These are phyloP conservation scores for Madurella fahalii DNA, from an alignment of 2,329 filamentous ascomycete species.

Conservation along the genomic window DNA sequence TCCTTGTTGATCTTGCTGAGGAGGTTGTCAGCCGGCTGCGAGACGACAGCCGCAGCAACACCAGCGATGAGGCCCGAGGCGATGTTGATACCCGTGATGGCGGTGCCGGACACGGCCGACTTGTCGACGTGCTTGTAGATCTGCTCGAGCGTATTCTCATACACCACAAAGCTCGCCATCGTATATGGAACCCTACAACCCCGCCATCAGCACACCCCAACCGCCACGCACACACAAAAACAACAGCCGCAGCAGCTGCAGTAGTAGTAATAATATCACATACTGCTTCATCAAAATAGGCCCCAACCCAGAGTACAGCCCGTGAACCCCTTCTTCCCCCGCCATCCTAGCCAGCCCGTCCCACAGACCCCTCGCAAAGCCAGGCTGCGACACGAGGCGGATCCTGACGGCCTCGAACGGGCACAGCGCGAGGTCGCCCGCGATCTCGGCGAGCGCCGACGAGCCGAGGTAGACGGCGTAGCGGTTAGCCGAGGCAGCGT, in stretches of 20 bases:
- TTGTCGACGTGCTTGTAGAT: conserved; percentile 25
- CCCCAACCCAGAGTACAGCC: conserved; percentile 89
- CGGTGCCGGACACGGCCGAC: conserved; percentile 27
- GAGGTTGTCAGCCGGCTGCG: conserved; percentile 73
- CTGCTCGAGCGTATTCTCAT: conserved; percentile 25
- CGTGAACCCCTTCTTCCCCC: conserved; percentile 75
- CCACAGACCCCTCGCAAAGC: conserved; percentile 75
- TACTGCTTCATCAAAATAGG: conserved; percentile 80
- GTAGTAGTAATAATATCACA: conserved; percentile 29
- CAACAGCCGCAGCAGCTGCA: no score
- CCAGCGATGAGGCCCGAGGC: conserved; percentile 67
- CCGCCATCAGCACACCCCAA: no score
- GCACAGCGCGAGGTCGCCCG: conserved; percentile 79
- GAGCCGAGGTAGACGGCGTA: conserved; percentile 77
- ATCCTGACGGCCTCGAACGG: conserved; percentile 91
- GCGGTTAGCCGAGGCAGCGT: conserved; percentile 73
- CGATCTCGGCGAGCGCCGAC: conserved; percentile 61
- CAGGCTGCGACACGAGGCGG: conserved; percentile 84
- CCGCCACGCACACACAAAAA: background rate
- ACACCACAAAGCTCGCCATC: conserved; percentile 26
- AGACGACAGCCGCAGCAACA: conserved; percentile 69
- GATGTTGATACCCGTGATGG: conserved; percentile 60
- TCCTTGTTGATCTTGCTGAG: conserved; percentile 77
- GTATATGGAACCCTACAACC: conserved; percentile 25
- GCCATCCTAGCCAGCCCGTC: conserved; percentile 79